phyloP scores from a whole-genome alignment of 2,329 filamentous ascomycete species.

The Aspergillus niger region DNA sequence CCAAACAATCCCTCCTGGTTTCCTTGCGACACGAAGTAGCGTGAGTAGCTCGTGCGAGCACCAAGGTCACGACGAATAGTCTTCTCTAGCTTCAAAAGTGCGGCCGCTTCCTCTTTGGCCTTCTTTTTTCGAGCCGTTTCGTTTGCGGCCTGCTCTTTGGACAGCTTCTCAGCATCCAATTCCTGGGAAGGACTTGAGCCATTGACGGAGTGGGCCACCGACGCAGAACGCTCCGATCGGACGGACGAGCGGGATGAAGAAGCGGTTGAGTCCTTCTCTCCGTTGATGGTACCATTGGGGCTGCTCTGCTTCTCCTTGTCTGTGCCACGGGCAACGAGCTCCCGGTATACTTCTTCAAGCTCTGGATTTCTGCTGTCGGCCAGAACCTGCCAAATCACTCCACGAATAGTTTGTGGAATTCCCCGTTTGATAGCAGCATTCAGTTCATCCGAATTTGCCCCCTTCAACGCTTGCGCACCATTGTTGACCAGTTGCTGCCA shows the following conservation, averaged over 20 bases:
- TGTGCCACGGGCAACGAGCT: constrained; percentile 76
- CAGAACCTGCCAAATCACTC: constrained; percentile 98
- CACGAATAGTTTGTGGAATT: constrained; percentile 90
- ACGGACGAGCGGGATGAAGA: constrained; percentile 82
- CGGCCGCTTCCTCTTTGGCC: constrained; percentile 72
- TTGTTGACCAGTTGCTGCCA: constrained; percentile 97
- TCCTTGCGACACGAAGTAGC: constrained; percentile 86
- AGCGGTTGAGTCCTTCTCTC: constrained; percentile 64
- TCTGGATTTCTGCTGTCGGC: constrained; percentile 94
- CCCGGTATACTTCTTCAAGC: constrained; percentile 81
- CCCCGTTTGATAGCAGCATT: constrained; percentile 89
- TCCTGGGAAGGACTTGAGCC: constrained; percentile 61
- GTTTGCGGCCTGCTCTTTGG: constrained; percentile 65
- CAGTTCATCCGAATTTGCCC: constrained; percentile 84
- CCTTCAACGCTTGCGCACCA: constrained; percentile 82
- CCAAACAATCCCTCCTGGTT: constrained; percentile 93
- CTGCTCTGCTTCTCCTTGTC: constrained; percentile 70
- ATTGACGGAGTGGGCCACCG: constrained; percentile 58
- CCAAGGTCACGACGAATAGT: constrained; percentile 87
- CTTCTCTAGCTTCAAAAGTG: constrained; percentile 84
- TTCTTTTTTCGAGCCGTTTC: constrained; percentile 73
- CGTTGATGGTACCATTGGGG: constrained; percentile 54
- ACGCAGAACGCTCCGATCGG: constrained; percentile 72
- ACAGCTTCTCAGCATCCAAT: constrained; percentile 63
- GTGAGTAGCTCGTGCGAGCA: constrained; percentile 91